Base-by-base conservation (phyloP, 768 basidiomycete genomes). In the Mycena galericulata region DNA sequence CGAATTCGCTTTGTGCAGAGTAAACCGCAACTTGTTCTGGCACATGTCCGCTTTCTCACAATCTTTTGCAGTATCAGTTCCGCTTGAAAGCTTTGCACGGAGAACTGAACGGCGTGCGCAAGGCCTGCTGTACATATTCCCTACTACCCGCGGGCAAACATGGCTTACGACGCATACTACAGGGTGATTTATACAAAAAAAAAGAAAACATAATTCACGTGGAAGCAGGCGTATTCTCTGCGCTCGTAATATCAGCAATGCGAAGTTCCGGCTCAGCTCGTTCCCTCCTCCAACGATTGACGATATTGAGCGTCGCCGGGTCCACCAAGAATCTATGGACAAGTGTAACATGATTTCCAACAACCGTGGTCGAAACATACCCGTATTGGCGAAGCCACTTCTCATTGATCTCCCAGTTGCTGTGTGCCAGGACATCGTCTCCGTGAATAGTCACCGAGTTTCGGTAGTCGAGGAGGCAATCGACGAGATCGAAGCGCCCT, bases 401-500 rank as follows among this genome's bases (percentile, higher is more conserved):
- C 75, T 96, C 95, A 18, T 86, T 84, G 43, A 98, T 85, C 79
- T 98, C 97, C 95, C 96, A 98, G 74, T 94, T 96, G 46, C 81
- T 83, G 72, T 97, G 94, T 4, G 91, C 90, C n/a, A 98, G 84
- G 24, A 96, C 92, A 74, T 98, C 96, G 71, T 97, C 94, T 15
- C 95, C 95, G 66, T 98, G 96, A 47, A 97, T 86, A 3, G 87
- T 91, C 15, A 94, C 85, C 4, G 88, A 87, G 27, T 78, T 81
- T 34, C 92, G 84, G 69, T 94, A 91, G 67, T 93, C 91, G 67
- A 91, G 84, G 30, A 96, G 80, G 73, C 92, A 94, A 67, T 95
- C 94, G 0, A 91, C 88, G 17, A 98, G 80, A 73, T 92, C 91
- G 71, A 92, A 93, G 51, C 90, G 92, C 26, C 88, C 93, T 95